Percentiles rank a stretch among this genome's conserved stretches.
These are phyloP conservation scores for Rhodomyrtus psidioides DNA, from an alignment of 441 rosid genomes.

Conservation along the genomic window DNA sequence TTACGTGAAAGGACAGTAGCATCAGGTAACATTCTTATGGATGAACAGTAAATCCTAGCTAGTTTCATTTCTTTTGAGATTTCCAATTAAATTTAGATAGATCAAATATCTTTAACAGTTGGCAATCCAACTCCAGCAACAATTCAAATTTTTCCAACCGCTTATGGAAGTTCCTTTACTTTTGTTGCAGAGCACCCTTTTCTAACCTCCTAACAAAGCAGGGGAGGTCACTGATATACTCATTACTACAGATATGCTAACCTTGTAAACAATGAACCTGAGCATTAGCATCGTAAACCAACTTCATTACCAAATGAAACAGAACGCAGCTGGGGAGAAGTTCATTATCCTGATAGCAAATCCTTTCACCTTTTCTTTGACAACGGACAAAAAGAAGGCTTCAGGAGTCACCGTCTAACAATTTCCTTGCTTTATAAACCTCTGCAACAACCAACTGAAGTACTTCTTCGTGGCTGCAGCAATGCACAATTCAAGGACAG, in stretches of 20 bases:
- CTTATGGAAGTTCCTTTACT: background rate
- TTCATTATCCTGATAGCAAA: background rate
- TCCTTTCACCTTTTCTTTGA: background rate
- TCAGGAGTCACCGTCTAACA: background rate
- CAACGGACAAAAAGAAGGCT: background rate
- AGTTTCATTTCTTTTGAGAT: background rate
- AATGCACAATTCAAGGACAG: background rate
- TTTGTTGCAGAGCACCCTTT: background rate
- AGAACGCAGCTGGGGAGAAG: background rate
- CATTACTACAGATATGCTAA: too few relatives aligned
- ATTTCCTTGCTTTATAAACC: background rate
- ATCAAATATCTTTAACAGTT: background rate
- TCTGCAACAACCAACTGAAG: background rate
- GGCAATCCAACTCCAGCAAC: background rate
- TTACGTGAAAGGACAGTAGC: background rate
- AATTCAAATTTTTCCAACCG: background rate
- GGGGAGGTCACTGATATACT: too few relatives aligned
- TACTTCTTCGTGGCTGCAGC: background rate
- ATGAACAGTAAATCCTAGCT: background rate
- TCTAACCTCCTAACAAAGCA: background rate
- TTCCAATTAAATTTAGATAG: background rate
- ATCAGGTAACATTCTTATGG: background rate
- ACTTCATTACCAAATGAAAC: background rate
- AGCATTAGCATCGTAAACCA: background rate
- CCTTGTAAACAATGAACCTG: too few relatives aligned